Percentiles rank a stretch among this genome's conserved stretches.
Evolutionary conservation across 2,329 filamentous ascomycete species (phyloP).

Genomic region (Stemphylium vesicarium): DNA sequence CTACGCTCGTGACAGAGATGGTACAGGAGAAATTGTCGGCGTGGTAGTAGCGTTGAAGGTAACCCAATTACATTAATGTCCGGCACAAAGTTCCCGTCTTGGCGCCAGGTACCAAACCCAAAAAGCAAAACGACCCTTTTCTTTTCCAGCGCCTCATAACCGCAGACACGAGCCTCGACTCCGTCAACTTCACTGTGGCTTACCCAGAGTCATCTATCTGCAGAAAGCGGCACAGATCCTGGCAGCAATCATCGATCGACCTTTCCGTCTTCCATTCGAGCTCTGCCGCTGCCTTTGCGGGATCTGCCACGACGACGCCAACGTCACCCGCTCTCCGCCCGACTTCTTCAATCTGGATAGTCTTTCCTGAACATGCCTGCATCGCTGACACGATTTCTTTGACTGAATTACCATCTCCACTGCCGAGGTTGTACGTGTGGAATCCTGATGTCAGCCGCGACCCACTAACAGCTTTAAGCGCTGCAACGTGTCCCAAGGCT

Average conservation of each 20-base stretch:
- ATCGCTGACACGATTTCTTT: conserved; percentile 41
- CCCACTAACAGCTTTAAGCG: conserved; percentile 46
- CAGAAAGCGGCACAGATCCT: conserved; percentile 3
- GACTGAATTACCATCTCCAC: conserved; percentile 42
- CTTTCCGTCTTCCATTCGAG: conserved; percentile 34
- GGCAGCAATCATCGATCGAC: conserved; percentile 1
- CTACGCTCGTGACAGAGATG: not conserved
- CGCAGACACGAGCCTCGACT: not conserved
- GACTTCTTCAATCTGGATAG: conserved; percentile 17
- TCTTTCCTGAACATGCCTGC: conserved; percentile 32
- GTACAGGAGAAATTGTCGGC: conserved; percentile 2
- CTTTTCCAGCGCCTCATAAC: not conserved
- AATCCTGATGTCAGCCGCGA: conserved; percentile 26
- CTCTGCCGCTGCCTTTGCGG: conserved; percentile 30
- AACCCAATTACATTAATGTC: not conserved
- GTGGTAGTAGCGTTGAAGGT: not conserved
- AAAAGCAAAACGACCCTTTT: not conserved
- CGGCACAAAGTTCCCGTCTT: not conserved
- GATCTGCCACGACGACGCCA: conserved; percentile 35
- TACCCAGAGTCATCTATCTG: not conserved
- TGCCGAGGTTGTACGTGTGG: conserved; percentile 44
- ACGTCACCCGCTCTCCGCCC: conserved; percentile 42
- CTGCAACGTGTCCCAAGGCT: conserved; percentile 65
- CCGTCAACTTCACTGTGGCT: not conserved
- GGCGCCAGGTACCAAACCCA: not conserved